These are phyloP conservation scores for Salvia rosmarinus DNA, from an alignment of 257 asterid genomes.

Conservation along the genomic window DNA sequence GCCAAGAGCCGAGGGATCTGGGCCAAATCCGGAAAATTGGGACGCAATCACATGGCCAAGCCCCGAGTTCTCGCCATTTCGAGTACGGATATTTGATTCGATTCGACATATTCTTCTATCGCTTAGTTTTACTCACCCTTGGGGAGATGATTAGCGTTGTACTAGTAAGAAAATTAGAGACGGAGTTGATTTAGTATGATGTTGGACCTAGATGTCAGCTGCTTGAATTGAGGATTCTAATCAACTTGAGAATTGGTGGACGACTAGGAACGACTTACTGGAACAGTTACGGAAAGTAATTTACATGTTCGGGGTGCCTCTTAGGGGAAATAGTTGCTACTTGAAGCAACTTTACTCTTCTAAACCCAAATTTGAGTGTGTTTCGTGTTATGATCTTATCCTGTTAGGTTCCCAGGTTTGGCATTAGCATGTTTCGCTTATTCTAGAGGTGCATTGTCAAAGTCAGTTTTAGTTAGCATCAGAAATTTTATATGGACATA, in stretches of 20 bases:
- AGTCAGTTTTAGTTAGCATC: neutral
- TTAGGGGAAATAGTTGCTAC: neutral
- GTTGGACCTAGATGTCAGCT: neutral
- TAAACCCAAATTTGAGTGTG: neutral
- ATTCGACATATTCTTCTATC: neutral
- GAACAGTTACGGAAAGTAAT: neutral
- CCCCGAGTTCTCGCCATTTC: slow-evolving; percentile 97
- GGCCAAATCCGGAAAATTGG: slow-evolving; percentile 80
- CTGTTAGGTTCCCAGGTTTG: slow-evolving; percentile 14
- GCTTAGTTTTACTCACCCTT: neutral
- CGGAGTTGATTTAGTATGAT: slow-evolving; percentile 16
- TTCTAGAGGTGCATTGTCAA: neutral
- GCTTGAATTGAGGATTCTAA: slow-evolving; percentile 24
- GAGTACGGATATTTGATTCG: slow-evolving; percentile 45
- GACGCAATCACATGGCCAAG: slow-evolving; percentile 97
- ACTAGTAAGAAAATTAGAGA: slow-evolving; percentile 10
- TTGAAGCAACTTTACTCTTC: slow-evolving; percentile 3
- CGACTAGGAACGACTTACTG: neutral
- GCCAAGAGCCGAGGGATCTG: slow-evolving; percentile 93
- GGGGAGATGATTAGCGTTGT: slow-evolving; percentile 23
- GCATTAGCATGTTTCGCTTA: slow-evolving; percentile 7
- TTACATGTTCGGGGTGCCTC: neutral
- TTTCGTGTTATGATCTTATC: slow-evolving; percentile 5
- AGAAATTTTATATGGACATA: neutral
- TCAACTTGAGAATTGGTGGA: slow-evolving; percentile 15